Conservation (phyloP, 1,139 yeast genomes). For the Geotrichum candidum region DNA sequence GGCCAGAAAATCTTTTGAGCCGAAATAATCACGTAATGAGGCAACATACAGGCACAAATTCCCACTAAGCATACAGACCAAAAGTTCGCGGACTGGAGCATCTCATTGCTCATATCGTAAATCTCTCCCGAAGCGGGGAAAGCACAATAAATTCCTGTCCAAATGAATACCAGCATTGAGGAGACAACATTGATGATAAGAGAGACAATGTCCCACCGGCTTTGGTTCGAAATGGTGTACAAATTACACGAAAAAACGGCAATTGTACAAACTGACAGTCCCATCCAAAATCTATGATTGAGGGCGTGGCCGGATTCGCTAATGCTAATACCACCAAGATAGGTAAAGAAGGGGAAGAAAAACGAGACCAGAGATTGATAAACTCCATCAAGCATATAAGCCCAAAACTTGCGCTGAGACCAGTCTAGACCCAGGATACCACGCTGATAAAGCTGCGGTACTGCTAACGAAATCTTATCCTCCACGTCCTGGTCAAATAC, state of each 20-base stretch:
- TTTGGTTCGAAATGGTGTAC: conserved; percentile 74
- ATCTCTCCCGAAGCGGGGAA: conserved; percentile 57
- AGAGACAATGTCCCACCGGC: conserved; percentile 92
- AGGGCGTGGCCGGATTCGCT: conserved; percentile 58
- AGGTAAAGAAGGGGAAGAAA: conserved; percentile 76
- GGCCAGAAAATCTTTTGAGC: conserved; percentile 61
- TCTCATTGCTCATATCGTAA: conserved; percentile 68
- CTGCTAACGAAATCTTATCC: conserved; percentile 69
- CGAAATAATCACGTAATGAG: conserved; percentile 65
- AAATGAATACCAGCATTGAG: conserved; percentile 60
- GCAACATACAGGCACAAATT: conserved; percentile 62
- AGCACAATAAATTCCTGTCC: conserved; percentile 92
- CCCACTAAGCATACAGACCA: conserved; percentile 85
- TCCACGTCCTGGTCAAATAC: conserved; percentile 89
- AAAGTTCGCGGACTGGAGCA: conserved; percentile 63
- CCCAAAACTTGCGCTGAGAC: conserved; percentile 71
- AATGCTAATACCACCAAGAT: conserved; percentile 51
- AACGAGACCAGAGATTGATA: conserved; percentile 83
- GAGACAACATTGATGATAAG: conserved; percentile 60
- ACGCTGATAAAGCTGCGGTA: conserved; percentile 78
- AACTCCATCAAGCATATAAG: conserved; percentile 77
- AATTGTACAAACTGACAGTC: conserved; percentile 72
- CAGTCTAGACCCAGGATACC: conserved; percentile 84
- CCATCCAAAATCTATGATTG: conserved; percentile 81
- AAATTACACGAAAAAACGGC: conserved; percentile 76